Conservation (phyloP, 768 basidiomycete species). For the Lentinula sp. region DNA sequence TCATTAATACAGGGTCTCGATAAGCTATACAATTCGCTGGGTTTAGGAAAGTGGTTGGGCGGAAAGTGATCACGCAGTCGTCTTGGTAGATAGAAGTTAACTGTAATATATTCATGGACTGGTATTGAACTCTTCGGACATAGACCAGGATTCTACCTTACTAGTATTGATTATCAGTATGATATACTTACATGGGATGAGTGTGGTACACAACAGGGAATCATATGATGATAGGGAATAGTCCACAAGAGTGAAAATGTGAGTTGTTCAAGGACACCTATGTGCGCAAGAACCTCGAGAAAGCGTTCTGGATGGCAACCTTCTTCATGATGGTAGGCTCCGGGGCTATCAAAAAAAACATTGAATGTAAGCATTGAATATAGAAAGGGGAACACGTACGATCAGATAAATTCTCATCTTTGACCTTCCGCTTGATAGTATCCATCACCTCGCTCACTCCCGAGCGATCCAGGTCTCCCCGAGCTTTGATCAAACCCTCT, state of each 20-base stretch:
- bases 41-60: conserved; percentile 24
- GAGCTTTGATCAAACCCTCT: conserved; percentile 82
- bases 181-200: background rate
- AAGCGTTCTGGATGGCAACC: conserved; percentile 65
- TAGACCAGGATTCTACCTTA: background rate
- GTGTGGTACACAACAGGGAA: background rate
- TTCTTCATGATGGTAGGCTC: conserved; percentile 93
- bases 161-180: background rate
- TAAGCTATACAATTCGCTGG: conserved; percentile 28
- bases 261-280: background rate
- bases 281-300: conserved; percentile 66
- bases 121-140: background rate
- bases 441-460: conserved; percentile 90
- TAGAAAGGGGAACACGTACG: conserved; percentile 43
- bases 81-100: too few relatives aligned
- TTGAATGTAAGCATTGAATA: conserved; percentile 8
- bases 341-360: conserved; percentile 39
- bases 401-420: conserved; percentile 78
- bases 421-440: conserved; percentile 85
- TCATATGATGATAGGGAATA: background rate
- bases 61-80: background rate
- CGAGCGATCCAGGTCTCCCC: conserved; percentile 88
- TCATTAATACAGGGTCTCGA: conserved; percentile 22
- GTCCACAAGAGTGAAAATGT: background rate
- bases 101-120: too few relatives aligned